Percentiles rank a stretch among this genome's conserved stretches.
Evolutionary conservation across 2,329 filamentous ascomycete genomes (phyloP).

Genomic region (Paecilomyces sp.): DNA sequence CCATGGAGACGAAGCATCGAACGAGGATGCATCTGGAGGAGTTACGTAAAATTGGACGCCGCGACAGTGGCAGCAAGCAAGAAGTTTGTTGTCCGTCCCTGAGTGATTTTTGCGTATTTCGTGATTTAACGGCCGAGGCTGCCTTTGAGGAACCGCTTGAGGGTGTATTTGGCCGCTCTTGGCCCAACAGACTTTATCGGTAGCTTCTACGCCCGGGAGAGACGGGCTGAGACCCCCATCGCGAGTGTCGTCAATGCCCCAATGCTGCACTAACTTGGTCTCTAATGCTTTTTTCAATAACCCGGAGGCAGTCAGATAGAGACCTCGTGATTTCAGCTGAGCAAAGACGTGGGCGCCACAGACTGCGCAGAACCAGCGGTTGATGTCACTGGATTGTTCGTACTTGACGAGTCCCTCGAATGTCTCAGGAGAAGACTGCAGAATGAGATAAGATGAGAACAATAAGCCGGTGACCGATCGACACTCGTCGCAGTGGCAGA

Average conservation of each 20-base stretch:
- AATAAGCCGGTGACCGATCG: constrained; percentile 43
- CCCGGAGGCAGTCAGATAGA: constrained; percentile 28
- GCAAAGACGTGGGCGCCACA: constrained; percentile 43
- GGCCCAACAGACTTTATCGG: constrained; percentile 14
- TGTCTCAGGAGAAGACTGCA: constrained; percentile 28
- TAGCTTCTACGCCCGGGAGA: constrained; percentile 13
- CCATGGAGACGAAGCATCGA: constrained; percentile 40
- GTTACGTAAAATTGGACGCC: constrained; percentile 52
- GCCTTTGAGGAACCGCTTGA: background rate
- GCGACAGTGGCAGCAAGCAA: constrained; percentile 48
- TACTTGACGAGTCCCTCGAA: constrained; percentile 36
- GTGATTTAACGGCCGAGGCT: constrained; percentile 1
- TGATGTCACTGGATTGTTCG: constrained; percentile 33
- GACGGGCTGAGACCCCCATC: constrained; percentile 23
- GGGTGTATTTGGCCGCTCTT: constrained; percentile 2
- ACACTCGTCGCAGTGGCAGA: constrained; percentile 50
- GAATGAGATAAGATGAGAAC: constrained; percentile 35
- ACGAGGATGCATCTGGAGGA: constrained; percentile 44
- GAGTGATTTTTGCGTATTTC: background rate
- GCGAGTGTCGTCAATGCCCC: constrained; percentile 16
- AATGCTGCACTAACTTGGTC: constrained; percentile 19
- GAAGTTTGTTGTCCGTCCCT: constrained; percentile 21
- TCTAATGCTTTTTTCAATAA: constrained; percentile 15
- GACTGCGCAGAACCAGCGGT: constrained; percentile 43
- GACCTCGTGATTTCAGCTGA: constrained; percentile 13